Base-by-base conservation (phyloP, 164 flowering plant species). In the Nymphaea colorata region DNA sequence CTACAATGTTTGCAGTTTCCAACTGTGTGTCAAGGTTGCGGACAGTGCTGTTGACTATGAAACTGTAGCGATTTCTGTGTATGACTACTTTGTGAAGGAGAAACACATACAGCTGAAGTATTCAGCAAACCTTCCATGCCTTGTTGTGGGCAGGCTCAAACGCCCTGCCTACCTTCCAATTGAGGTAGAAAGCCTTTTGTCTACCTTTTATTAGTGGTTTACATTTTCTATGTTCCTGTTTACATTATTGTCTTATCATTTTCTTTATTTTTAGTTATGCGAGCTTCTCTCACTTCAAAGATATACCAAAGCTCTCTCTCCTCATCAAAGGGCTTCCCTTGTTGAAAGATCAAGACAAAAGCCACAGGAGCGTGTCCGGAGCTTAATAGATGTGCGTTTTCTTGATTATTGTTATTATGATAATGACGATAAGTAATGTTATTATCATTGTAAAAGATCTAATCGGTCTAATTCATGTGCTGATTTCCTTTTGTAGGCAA, bases 301-400 rank as follows among this genome's bases (percentile, higher is more conserved):
- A 0, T 95, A 95, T 59, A 92, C 99, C 2, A 90, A 90, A 74
- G 79, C 99, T 0, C 74, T 95, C 8, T 69, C 87, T 3, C 82
- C 79, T 16, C 69, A 79, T 17, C 99, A 91, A 68, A 80, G 98
- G 70, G 74, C 99, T 44, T 79, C 98, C 0, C 80, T 95, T 2
- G 99, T 95, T 15, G 98, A 92, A 71, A 95, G 82, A 72, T 92
- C 98, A 10, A 80, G 99, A 43, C 99, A 92, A 45, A 95, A 92
- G 77, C 99, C 99, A 0, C 83, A 81, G 18, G 99, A 94, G 61
- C 77, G 98, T 70, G 90, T 90, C 90, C 67, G 43, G 15, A 80
- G 74, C 44, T 74, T 94, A 66, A 64, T 79, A 36, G 76, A 86
- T 71, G 99, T 94, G 71, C 42, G 91, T 74, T 41, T 59, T 61